Evolutionary conservation across 106 monocot genomes (phyloP).

Genomic region (Acorus calamus): DNA sequence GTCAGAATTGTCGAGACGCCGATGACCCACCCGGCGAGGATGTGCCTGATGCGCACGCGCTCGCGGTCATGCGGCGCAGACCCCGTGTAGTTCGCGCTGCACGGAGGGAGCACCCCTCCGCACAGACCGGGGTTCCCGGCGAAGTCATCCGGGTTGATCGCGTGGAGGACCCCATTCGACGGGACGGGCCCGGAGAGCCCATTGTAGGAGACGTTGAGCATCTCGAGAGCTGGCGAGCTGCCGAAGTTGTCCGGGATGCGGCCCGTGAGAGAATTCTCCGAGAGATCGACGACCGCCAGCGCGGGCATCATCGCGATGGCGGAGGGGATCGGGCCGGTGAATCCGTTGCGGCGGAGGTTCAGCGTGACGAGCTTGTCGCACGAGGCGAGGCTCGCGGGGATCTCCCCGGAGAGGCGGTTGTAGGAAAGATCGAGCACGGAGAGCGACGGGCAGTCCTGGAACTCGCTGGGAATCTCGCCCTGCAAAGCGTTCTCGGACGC

Average conservation of each 20-base stretch:
- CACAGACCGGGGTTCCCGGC: conserved; percentile 61
- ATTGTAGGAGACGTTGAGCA: conserved; percentile 72
- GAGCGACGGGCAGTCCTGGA: conserved; percentile 55
- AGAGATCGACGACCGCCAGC: conserved; percentile 67
- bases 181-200: conserved; percentile 71
- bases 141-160: conserved; percentile 62
- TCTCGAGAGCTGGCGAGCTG: conserved; percentile 61
- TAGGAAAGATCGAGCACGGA: conserved; percentile 54
- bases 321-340: conserved; percentile 56
- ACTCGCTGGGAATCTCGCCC: conserved; percentile 50
- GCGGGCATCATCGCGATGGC: conserved; percentile 62
- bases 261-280: conserved; percentile 57
- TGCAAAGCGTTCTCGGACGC: conserved; percentile 51
- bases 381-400: conserved; percentile 49
- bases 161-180: conserved; percentile 39
- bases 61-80: background rate
- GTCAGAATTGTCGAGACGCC: conserved; percentile 35
- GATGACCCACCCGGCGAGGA: conserved; percentile 54
- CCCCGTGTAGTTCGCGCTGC: conserved; percentile 5
- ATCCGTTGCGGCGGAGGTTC: conserved; percentile 42
- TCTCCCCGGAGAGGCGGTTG: conserved; percentile 46
- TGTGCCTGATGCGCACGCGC: conserved; percentile 34
- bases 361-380: conserved; percentile 60
- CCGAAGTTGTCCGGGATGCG: conserved; percentile 56
- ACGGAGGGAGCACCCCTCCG: conserved; percentile 54